phyloP scores from a whole-genome alignment of 2,329 filamentous ascomycete species.

The Fusarium liriodendri region DNA sequence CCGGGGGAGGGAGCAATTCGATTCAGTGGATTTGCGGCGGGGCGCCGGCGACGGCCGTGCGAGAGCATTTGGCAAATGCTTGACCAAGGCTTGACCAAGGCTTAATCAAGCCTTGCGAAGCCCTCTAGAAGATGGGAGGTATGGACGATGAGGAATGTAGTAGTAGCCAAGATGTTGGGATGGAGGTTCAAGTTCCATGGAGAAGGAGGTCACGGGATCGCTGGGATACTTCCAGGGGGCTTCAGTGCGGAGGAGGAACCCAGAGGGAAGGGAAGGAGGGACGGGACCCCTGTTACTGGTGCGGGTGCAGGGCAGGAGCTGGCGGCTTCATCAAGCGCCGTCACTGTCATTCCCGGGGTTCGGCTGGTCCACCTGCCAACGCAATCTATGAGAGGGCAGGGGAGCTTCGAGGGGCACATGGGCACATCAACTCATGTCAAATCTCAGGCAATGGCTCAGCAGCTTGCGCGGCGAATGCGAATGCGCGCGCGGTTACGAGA shows the following conservation, averaged over 20 bases:
- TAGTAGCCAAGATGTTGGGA: neutral
- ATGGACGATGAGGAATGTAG: neutral
- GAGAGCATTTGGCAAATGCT: conserved; percentile 9
- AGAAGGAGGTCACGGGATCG: neutral
- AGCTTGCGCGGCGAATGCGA: conserved; percentile 9
- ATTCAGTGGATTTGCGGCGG: conserved; percentile 5
- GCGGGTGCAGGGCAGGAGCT: neutral
- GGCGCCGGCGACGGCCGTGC: conserved; percentile 12
- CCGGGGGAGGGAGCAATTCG: conserved; percentile 8
- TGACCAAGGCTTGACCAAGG: conserved; percentile 17
- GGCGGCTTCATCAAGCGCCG: conserved; percentile 9
- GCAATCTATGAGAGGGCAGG: neutral
- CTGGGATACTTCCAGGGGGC: neutral
- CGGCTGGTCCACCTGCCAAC: conserved; percentile 39
- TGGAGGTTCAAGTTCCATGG: neutral
- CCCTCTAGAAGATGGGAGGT: neutral
- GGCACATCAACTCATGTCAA: neutral
- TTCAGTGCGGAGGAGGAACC: neutral
- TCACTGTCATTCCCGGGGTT: conserved; percentile 14
- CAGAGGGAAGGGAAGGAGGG: conserved; percentile 2
- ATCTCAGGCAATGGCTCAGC: conserved; percentile 7
- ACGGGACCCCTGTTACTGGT: conserved; percentile 12
- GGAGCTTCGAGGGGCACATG: conserved; percentile 19
- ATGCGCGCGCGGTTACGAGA: conserved; percentile 11
- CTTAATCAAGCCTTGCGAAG: conserved; percentile 10